Evolutionary conservation across 306 rosid species (phyloP).

Genomic region (Cucurbita argyrosperma): DNA sequence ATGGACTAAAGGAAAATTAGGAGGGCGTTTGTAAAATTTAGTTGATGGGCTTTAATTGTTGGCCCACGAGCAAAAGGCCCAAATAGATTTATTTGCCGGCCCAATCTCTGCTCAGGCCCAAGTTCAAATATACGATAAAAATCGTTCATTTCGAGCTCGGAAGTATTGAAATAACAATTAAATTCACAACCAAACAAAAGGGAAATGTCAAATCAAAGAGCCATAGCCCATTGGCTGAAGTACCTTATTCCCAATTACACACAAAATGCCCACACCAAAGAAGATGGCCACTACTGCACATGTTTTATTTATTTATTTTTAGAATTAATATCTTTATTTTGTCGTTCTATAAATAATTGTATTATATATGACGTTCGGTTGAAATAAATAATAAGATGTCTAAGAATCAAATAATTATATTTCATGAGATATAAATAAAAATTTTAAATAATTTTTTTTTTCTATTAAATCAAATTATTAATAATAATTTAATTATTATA

Average conservation of each 20-base stretch:
- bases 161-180: neutral
- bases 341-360: too few species aligned
- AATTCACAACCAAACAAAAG: neutral
- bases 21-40: neutral
- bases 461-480: too few species aligned
- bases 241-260: neutral
- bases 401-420: too few species aligned
- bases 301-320: too few species aligned
- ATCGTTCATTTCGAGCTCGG: neutral
- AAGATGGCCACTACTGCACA: neutral
- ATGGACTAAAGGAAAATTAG: too few species aligned
- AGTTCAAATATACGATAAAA: too few species aligned
- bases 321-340: too few species aligned
- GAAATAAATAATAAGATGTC: too few species aligned
- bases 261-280: neutral
- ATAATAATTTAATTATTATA: too few species aligned
- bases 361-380: too few species aligned
- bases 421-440: too few species aligned
- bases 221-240: neutral
- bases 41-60: neutral
- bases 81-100: neutral
- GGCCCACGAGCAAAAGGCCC: neutral
- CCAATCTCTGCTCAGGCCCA: neutral
- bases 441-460: too few species aligned
- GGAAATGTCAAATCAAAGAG: neutral